phyloP scores from a whole-genome alignment of 345 rosid genomes.

The Citrus cavaleriei region DNA sequence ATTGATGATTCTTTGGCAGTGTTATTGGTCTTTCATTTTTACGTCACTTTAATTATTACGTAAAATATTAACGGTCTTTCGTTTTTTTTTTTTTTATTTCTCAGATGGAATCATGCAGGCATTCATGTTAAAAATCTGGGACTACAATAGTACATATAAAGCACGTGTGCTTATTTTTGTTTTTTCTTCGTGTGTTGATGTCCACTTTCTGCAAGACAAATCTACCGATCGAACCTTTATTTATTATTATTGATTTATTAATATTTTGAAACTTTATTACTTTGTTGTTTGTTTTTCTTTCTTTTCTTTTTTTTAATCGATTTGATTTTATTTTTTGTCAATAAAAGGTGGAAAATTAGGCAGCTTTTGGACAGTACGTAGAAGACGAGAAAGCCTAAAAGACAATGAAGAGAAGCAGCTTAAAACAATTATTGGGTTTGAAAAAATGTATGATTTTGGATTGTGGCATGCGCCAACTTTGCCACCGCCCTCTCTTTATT shows the following conservation, averaged over 20 bases:
- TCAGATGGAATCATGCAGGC: too few relatives aligned
- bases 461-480: not conserved
- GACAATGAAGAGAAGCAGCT: not conserved
- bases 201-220: not conserved
- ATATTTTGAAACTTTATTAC: not conserved
- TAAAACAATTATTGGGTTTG: not conserved
- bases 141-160: too few relatives aligned
- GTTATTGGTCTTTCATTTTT: too few relatives aligned
- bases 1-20: too few relatives aligned
- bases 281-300: too few relatives aligned
- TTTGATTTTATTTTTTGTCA: not conserved
- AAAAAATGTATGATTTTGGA: not conserved
- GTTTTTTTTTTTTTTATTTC: too few relatives aligned
- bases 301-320: too few relatives aligned
- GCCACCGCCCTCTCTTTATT: not conserved
- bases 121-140: too few relatives aligned
- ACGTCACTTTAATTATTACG: too few relatives aligned
- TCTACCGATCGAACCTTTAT: not conserved
- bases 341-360: slow-evolving; percentile 11
- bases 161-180: not conserved
- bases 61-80: too few relatives aligned
- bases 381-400: not conserved
- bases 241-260: not conserved
- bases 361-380: slow-evolving; percentile 6
- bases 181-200: not conserved